Evolutionary conservation across 805 yeast genomes (phyloP), one percentile per base, ranked within the genome.

Genomic region (Yarrowia sp.): DNA sequence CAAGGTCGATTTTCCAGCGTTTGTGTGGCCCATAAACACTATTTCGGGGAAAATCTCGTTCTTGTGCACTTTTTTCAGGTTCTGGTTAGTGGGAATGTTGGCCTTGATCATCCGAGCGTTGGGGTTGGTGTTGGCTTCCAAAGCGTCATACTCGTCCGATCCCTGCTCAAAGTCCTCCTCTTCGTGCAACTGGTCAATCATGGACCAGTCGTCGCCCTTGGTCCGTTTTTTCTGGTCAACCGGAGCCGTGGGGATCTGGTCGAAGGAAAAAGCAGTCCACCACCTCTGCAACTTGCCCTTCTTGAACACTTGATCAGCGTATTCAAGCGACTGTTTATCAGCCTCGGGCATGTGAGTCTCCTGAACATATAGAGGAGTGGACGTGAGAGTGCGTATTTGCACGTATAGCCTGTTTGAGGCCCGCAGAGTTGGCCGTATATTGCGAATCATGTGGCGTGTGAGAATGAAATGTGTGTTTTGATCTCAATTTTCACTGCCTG

Each of bases 1-100:
- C 33, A 92, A 75, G 0, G 96, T 86, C 0, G 96, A 90, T 74
- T 92, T 92, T 0, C 97, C 98, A 9, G 88, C 92, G 72, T 92
- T 92, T 58, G 96, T 88, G 70, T 91, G 84, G 0, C 98, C 97
- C 53, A 92, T 72, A 56, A 92, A 82, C 3, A 89, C 79, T 5
- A 92, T 84, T 73, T 92, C 97, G 0, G 97, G 97, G 13, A 89
- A 78, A 15, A 78, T 60, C 49, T 13, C 68, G 34, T 15, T 64
- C 66, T 46, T 66, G 44, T 61, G 66, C 55, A 61, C 66, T 13
- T 61, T 46, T 39, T 61, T 61, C 33, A 61, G 66, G 19, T 38
- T 38, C 20, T 38, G 36, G 38, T 61, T 61, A 9, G 66, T 61
- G 19, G 66, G 66, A 15, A 61, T 61, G 19, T 61, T 61, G 66